Percentiles rank a stretch among this genome's conserved stretches.
These are phyloP conservation scores for Akanthomyces muscarius DNA, from an alignment of 2,329 filamentous ascomycete species.

Conservation along the genomic window DNA sequence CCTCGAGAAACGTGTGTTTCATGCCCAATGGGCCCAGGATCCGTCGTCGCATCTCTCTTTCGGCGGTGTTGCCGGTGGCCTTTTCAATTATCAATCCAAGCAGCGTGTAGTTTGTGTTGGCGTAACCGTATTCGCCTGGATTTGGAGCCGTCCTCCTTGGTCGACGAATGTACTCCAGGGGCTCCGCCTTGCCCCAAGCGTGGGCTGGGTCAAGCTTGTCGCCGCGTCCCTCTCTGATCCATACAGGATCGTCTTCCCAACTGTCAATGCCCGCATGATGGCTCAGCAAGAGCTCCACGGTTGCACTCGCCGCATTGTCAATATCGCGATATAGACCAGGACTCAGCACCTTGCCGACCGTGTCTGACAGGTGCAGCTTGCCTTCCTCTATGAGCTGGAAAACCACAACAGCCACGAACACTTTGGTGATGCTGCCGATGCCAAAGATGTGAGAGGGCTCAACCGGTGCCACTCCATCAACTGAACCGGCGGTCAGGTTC, in stretches of 20 bases:
- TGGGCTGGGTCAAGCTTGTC: slow-evolving; percentile 14
- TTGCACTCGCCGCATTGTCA: slow-evolving; percentile 16
- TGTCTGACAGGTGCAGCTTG: slow-evolving; percentile 17
- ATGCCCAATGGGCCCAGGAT: slow-evolving; percentile 16
- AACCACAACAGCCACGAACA: slow-evolving; percentile 19
- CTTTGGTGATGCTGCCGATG: slow-evolving; percentile 21
- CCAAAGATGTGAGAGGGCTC: slow-evolving; percentile 17
- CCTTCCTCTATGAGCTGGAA: slow-evolving; percentile 20
- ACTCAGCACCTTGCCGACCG: slow-evolving; percentile 11
- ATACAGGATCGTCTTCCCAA: slow-evolving; percentile 20
- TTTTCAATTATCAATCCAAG: slow-evolving; percentile 19
- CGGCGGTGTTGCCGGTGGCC: slow-evolving; percentile 13
- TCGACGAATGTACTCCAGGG: slow-evolving; percentile 19
- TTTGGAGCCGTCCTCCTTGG: slow-evolving; percentile 18
- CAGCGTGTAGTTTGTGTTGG: slow-evolving; percentile 21
- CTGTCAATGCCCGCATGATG: slow-evolving; percentile 19
- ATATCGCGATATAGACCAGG: slow-evolving; percentile 15
- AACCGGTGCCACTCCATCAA: slow-evolving; percentile 1
- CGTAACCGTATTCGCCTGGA: slow-evolving; percentile 17
- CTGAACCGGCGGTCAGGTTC: slow-evolving; percentile 13
- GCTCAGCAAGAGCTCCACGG: slow-evolving; percentile 12
- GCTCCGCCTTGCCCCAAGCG: slow-evolving; percentile 18
- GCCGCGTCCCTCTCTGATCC: slow-evolving; percentile 18
- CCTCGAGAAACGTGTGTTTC: slow-evolving; percentile 17
- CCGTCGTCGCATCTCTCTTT: slow-evolving; percentile 16